Base-by-base conservation (phyloP, 345 rosid genomes). In the Melaleuca quinquenervia region DNA sequence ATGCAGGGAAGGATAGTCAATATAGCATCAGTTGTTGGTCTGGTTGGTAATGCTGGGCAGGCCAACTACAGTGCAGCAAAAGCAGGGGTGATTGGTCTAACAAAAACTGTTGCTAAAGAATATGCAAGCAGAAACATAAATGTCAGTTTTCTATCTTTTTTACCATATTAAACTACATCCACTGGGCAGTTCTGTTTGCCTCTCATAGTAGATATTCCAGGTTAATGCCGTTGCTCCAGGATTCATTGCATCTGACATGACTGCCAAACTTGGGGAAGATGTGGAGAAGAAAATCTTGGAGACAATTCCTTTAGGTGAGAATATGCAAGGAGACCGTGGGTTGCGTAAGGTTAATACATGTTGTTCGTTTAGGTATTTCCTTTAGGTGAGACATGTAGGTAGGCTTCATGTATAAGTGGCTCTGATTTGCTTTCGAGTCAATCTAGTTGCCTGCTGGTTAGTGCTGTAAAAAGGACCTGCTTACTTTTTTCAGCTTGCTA, bases 11-110 rank as follows among this genome's bases (percentile, higher is more conserved):
- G 95, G 89, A 92, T 96, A 84, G 88, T 96, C 88, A 97, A 97
- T 80, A 93, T 97, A 86, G 93, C 99, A 15, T 97, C 99, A 70
- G 99, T 96, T 75, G 98, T 95, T 86, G 99, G 99, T 90, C 93
- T 97, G 89, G 93, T 95, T 87, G 99, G 98, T 87, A 97, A 97
- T n/a, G 86, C 82, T 41, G 99, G 99, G 49, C 99, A 97, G 93
- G 98, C 99, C 87, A 97, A 97, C 93, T 97, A 96, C 87, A 94
- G 97, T 88, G 99, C 99, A 50, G 98, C 99, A 29, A 97, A 97
- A 91, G 99, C 97, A 36, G 99, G 99, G 88, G 99, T 97, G 87
- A 97, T 97, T 91, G 95, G 98, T 60, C 83, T 97, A 36, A 95
- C 99, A 85, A 97, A 97, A 90, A 87, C 93, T 87, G 95, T 90